These are phyloP conservation scores for Barnettozyma pratensis DNA, from an alignment of 805 yeast genomes.

Conservation along the genomic window DNA sequence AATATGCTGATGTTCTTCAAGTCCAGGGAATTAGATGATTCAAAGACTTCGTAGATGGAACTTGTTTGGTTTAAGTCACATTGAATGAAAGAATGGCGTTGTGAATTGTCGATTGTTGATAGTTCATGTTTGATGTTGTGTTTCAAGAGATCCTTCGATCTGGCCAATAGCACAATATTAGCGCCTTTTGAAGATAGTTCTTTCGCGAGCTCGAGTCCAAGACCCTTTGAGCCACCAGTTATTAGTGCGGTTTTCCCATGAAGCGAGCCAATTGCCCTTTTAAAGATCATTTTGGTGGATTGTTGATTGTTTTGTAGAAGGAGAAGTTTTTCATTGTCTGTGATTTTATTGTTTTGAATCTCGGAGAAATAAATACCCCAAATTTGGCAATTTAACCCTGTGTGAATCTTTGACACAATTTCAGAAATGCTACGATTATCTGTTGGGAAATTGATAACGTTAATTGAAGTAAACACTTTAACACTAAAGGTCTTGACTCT, in stretches of 20 bases:
- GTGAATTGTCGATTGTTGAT: conserved; percentile 6
- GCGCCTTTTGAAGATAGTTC: conserved; percentile 48
- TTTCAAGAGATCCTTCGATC: conserved; percentile 36
- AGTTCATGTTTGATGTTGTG: conserved; percentile 17
- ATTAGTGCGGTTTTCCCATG: conserved; percentile 40
- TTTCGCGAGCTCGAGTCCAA: conserved; percentile 55
- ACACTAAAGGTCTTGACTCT: no score
- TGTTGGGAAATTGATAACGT: no score
- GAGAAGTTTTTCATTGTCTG: no score
- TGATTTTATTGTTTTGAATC: not conserved
- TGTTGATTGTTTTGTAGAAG: not conserved
- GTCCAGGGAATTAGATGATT: conserved; percentile 2
- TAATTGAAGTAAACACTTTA: no score
- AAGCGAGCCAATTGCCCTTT: conserved; percentile 1
- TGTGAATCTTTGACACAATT: no score
- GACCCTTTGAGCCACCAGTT: conserved; percentile 69
- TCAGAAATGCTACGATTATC: no score
- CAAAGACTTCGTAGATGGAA: conserved; percentile 6
- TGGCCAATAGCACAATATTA: conserved; percentile 44
- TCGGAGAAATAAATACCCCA: not conserved
- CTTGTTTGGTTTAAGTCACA: conserved; percentile 15
- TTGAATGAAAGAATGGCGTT: conserved; percentile 15
- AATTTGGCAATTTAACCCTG: not conserved
- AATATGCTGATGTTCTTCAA: conserved; percentile 21
- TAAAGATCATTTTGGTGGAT: conserved; percentile 1